Evolutionary conservation across 305 asterid species (phyloP), one percentile per base, ranked within the genome.

Genomic region (Coffea humblotiana): DNA sequence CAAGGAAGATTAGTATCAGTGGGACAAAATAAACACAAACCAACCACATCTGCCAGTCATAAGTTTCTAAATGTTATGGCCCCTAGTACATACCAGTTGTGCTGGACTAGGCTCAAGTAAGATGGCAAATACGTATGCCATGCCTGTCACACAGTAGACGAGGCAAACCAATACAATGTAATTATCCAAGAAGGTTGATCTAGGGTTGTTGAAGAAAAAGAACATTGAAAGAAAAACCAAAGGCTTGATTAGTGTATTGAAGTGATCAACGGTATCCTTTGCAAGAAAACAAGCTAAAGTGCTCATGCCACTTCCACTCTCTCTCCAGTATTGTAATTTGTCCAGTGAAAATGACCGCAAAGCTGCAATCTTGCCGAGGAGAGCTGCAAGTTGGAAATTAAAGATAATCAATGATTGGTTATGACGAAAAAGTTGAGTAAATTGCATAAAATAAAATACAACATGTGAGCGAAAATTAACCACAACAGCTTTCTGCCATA

Each of bases 221-320:
- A 90, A 96, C 97, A 96, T 86, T 19, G 97, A 94, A 78, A 96
- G 98, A 88, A 91, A 96, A 84, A 92, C 98, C 88, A 96, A 19
- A 79, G 99, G 99, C 91, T 94, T 96, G 84, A 96, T 79, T 68
- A 94, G 80, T 72, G 92, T 88, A 84, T 89, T 90, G 91, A 96
- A 96, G 86, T 87, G 96, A 83, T 96, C 99, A 35, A 92, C 84
- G 25, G 95, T 88, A 84, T 96, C 99, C 88, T 96, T 96, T 77
- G 99, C 85, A 27, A 94, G 94, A 82, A 96, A 96, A 88, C 92
- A 96, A 48, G 99, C 99, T 79, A 94, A 85, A 82, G 93, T 96
- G 91, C 98, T 96, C 92, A 91, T 90, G 79, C 98, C 99, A 78
- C 97, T 89, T 58, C 86, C 93, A 40, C 90, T 86, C 84, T 96